These are phyloP conservation scores for Coriaria nepalensis DNA, from an alignment of 306 rosid genomes.

Conservation along the genomic window DNA sequence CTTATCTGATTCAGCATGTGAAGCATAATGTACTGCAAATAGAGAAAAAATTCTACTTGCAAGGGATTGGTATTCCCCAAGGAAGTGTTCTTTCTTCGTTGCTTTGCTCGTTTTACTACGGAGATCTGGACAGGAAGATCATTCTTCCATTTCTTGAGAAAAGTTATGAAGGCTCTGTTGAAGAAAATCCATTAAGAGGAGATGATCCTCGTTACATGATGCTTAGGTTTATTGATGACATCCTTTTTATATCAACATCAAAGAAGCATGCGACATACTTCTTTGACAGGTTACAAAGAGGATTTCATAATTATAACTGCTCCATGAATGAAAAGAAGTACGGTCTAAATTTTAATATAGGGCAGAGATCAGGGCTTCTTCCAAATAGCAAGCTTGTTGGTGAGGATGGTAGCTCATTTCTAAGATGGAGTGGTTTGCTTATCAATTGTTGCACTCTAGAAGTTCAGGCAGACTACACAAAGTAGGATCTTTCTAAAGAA, in stretches of 20 bases:
- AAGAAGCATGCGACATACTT: slow-evolving; percentile 52
- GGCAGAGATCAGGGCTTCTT: slow-evolving; percentile 17
- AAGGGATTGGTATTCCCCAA: slow-evolving; percentile 76
- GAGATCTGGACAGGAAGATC: slow-evolving; percentile 57
- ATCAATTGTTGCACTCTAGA: slow-evolving; percentile 63
- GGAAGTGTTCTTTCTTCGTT: slow-evolving; percentile 80
- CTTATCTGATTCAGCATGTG: slow-evolving; percentile 42
- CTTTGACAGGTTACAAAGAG: slow-evolving; percentile 58
- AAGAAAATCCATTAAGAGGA: slow-evolving; percentile 6
- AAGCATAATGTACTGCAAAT: slow-evolving; percentile 65
- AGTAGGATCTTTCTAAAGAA: slow-evolving; percentile 23
- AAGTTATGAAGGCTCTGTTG: slow-evolving; percentile 20
- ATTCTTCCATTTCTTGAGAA: slow-evolving; percentile 60
- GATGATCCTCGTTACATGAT: slow-evolving; percentile 22
- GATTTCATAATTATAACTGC: slow-evolving; percentile 75
- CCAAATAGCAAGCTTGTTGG: slow-evolving; percentile 37
- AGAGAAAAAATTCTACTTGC: slow-evolving; percentile 59
- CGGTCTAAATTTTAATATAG: slow-evolving; percentile 51
- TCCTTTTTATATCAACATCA: slow-evolving; percentile 73
- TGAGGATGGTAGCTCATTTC: slow-evolving; percentile 46
- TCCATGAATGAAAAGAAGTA: slow-evolving; percentile 70
- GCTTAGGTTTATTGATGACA: slow-evolving; percentile 60
- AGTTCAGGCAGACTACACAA: slow-evolving; percentile 83
- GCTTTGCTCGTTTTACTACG: slow-evolving; percentile 72
- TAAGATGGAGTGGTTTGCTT: slow-evolving; percentile 85